These are phyloP conservation scores for Marasmius oreades DNA, from an alignment of 1,284 basidiomycete genomes.

Conservation along the genomic window DNA sequence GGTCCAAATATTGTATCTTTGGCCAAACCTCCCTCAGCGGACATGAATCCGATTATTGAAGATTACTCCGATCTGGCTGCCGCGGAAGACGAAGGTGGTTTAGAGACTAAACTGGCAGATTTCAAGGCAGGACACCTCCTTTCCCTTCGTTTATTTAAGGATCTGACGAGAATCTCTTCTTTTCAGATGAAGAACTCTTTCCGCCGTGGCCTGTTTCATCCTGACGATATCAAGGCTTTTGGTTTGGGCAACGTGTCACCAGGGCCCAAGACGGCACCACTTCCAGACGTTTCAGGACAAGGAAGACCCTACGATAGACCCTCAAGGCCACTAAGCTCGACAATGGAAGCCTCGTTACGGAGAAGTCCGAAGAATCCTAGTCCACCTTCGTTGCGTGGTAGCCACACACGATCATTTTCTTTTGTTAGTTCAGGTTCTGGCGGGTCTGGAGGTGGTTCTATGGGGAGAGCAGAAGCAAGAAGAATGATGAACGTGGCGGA, in stretches of 20 bases:
- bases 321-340: neutral
- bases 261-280: slow-evolving; percentile 24
- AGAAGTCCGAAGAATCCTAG: neutral
- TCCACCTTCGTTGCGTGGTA: slow-evolving; percentile 12
- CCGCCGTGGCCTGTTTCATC: slow-evolving; percentile 77
- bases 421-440: slow-evolving; percentile 39
- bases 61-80: slow-evolving; percentile 86
- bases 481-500: slow-evolving; percentile 51
- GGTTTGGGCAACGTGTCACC: slow-evolving; percentile 46
- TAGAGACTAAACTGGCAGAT: slow-evolving; percentile 75
- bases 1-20: slow-evolving; percentile 48
- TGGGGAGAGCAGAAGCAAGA: slow-evolving; percentile 60
- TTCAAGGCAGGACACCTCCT: slow-evolving; percentile 58
- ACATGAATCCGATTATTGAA: slow-evolving; percentile 69
- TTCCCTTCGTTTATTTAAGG: slow-evolving; percentile 2
- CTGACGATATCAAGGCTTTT: slow-evolving; percentile 79
- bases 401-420: slow-evolving; percentile 55
- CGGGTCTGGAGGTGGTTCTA: slow-evolving; percentile 43
- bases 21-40: slow-evolving; percentile 55
- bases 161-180: neutral
- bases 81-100: slow-evolving; percentile 69
- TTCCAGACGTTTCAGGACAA: slow-evolving; percentile 1
- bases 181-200: slow-evolving; percentile 66
- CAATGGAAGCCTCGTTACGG: neutral
- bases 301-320: neutral